Base-by-base conservation (phyloP, 2,329 filamentous ascomycete species). In the Phoma sp. region DNA sequence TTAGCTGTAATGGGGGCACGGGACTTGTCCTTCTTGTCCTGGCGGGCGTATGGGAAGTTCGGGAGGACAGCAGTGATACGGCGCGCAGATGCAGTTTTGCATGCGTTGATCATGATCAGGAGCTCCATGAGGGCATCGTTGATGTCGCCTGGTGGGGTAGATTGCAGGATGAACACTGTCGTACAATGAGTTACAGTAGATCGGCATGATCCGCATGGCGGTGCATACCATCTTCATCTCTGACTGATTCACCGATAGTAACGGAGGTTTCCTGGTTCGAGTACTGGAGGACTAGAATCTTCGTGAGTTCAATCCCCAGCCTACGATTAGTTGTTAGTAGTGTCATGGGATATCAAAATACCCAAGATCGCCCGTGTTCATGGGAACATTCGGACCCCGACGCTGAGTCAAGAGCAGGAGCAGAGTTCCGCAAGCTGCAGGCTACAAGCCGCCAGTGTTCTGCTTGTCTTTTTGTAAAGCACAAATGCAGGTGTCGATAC, bases 111-210 rank as follows among this genome's bases (percentile, higher is more conserved):
- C 88, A 97, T 96, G 79, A 98, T 97, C 64, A 98, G 85, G 33
- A 98, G 85, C 79, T 99, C 94, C 94, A 99, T 98, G 57, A 99
- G 85, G 44, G 92, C 92, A 76, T 98, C 94, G 78, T 99, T 99
- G 80, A 98, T 96, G 74, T 97, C 93, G 74, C 94, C 93, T 2
- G 94, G 94, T 36, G 91, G 89, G 43, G 95, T 96, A 22, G 94
- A 96, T 79, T 98, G 94, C 57, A 98, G 83, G 69, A 98, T 96
- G 81, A 97, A 98, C 73, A 97, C 93, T 87, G 68, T 29, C 35
- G 46, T 33, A 48, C 31, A 47, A 65, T 74, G 60, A 74, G 67
- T 58, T 43, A 56, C 37, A 48, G 33, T 32, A 35, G 24, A 55
- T 51, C 47, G 15, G 41, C 47, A 51, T 40, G 47, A 33, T 24